Evolutionary conservation across 495 filamentous ascomycete genomes (phyloP).

Genomic region (Lepidopterella palustris): DNA sequence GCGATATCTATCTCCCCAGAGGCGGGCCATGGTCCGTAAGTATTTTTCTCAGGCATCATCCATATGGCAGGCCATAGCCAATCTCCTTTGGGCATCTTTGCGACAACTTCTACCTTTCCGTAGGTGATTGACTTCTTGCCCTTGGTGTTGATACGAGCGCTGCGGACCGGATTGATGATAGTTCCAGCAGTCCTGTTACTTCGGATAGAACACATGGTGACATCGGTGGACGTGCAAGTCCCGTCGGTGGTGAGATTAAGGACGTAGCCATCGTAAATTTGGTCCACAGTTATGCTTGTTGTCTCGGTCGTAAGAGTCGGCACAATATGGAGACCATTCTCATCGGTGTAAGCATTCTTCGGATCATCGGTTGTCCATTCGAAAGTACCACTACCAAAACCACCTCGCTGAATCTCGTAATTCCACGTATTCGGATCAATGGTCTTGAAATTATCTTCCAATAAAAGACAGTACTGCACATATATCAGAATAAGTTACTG

Average conservation of each 20-base stretch:
- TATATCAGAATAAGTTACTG: background rate
- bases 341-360: constrained; percentile 39
- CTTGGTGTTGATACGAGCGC: constrained; percentile 39
- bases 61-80: constrained; percentile 45
- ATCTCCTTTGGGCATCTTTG: constrained; percentile 40
- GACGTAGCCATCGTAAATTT: constrained; percentile 30
- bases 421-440: constrained; percentile 36
- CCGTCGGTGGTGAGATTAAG: constrained; percentile 39
- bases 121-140: constrained; percentile 40
- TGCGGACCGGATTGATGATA: constrained; percentile 40
- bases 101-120: constrained; percentile 41
- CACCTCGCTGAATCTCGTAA: constrained; percentile 38
- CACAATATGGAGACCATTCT: constrained; percentile 41
- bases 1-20: constrained; percentile 33
- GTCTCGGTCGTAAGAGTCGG: constrained; percentile 42
- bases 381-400: constrained; percentile 41
- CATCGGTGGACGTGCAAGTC: constrained; percentile 32
- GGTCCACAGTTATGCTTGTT: constrained; percentile 33
- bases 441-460: constrained; percentile 40
- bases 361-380: constrained; percentile 43
- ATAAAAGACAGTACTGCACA: constrained; percentile 34
- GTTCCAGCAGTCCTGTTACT: constrained; percentile 36
- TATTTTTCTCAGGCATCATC: constrained; percentile 36
- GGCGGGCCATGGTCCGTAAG: constrained; percentile 27
- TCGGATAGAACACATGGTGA: constrained; percentile 29